Evolutionary conservation across 768 basidiomycete genomes (phyloP), one percentile per base, ranked within the genome.

Genomic region (Tricholoma sp.): DNA sequence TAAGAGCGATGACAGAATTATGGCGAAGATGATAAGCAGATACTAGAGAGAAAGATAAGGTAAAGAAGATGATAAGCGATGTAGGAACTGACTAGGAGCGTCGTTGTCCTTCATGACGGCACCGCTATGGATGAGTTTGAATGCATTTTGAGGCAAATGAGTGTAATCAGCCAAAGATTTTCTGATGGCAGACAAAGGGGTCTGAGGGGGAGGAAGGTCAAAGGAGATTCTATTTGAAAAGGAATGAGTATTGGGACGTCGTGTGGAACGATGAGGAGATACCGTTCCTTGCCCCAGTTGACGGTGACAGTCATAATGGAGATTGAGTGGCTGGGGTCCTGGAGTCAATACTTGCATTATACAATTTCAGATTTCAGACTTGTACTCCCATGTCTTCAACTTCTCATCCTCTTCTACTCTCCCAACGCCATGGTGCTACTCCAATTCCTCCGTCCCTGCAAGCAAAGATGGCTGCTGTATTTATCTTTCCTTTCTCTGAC

Each of bases 401-500:
- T 57, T 47, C 54, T 52, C 58, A 71, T 61, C 60, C 70, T 48
- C 61, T 75, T 65, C 73, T 85, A 45, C 78, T 84, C 59, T 68
- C 73, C 42, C 75, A 71, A 54, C 64, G 62, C 60, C 56, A 66
- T 58, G 71, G 74, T 41, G 70, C 80, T 17, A 87, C 87, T 0
- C 87, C 89, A 48, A 90, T 98, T 59, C 95, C 95, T 0, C 91
- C 94, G 0, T 80, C 84, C 47, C 80, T 98, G 45, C 94, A 94
- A 68, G 92, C 91, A 59, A 97, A 94, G 77, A 90, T 98, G 88
- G 91, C 89, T 41, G 91, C 88, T 29, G 93, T 95, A 68, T 63
- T 52, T 48, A 39, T 20, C 44, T 56, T 44, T 41, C 83, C 44
- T 17, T 37, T 6, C 18, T 41, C 47, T 36, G 12, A 33, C 1